Percentiles rank a stretch among this genome's conserved stretches.
Evolutionary conservation across 257 asterid genomes (phyloP).

Genomic region (Nicotiana paniculata): DNA sequence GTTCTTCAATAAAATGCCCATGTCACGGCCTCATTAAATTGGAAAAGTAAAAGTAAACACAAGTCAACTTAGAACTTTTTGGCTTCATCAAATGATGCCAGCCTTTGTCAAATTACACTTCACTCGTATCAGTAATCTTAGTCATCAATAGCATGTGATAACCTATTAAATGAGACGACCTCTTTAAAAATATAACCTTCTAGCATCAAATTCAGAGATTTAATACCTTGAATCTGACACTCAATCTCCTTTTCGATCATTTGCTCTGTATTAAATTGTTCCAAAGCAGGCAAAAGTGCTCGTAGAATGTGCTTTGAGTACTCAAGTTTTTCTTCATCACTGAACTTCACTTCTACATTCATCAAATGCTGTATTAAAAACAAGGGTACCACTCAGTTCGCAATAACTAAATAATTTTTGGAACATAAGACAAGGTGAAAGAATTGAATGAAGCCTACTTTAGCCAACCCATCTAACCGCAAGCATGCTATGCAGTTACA

Average conservation of each 20-base stretch:
- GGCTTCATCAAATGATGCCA: neutral
- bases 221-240: constrained; percentile 57
- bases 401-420: neutral
- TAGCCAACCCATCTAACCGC: constrained; percentile 45
- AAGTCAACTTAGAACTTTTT: neutral
- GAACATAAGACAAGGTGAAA: constrained; percentile 4
- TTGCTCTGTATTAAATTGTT: constrained; percentile 50
- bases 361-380: constrained; percentile 33
- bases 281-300: constrained; percentile 67
- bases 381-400: neutral
- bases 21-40: neutral
- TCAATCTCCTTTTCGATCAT: constrained; percentile 55
- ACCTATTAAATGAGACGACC: neutral
- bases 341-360: constrained; percentile 23
- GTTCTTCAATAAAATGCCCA: neutral
- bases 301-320: constrained; percentile 50
- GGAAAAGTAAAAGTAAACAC: neutral
- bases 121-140: neutral
- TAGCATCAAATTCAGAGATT: neutral
- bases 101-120: neutral
- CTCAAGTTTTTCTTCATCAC: constrained; percentile 32
- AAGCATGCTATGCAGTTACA: constrained; percentile 90
- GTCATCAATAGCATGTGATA: neutral
- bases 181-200: neutral
- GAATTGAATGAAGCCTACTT: constrained; percentile 32